phyloP scores from a whole-genome alignment of 371 early-diverging fungal genomes.

The Gilbertella persicaria region DNA sequence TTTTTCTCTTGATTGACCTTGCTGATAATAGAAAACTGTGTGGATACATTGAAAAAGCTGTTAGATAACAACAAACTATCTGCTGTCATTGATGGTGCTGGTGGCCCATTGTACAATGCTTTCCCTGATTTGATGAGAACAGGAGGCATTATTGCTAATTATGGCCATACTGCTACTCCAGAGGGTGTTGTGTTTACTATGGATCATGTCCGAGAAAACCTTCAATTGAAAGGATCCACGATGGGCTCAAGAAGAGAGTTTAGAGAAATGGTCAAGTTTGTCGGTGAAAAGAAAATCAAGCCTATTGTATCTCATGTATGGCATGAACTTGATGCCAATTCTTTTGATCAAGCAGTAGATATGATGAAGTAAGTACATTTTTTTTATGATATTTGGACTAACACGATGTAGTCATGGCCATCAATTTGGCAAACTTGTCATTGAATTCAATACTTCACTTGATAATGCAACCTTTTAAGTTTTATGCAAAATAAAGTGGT shows the following conservation, averaged over 20 bases:
- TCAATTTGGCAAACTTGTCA: not conserved
- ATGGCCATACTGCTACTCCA: conserved; percentile 63
- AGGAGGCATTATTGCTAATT: conserved; percentile 63
- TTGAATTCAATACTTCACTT: not conserved
- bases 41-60: conserved; percentile 43
- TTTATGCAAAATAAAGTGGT: no score
- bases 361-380: not conserved
- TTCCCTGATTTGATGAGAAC: conserved; percentile 42
- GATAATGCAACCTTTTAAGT: no score
- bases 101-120: conserved; percentile 52
- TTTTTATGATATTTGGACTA: no score
- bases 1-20: not conserved
- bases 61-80: conserved; percentile 41
- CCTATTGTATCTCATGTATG: conserved; percentile 55
- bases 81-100: conserved; percentile 72
- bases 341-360: not conserved
- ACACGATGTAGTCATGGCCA: not conserved
- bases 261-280: conserved; percentile 60
- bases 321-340: no score
- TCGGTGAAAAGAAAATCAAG: conserved; percentile 53
- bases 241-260: conserved; percentile 72
- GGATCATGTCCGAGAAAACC: conserved; percentile 53
- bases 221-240: conserved; percentile 61
- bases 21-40: conserved; percentile 50
- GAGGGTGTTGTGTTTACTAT: conserved; percentile 48